phyloP scores from a whole-genome alignment of 2,329 filamentous ascomycete genomes.

The Stagonosporopsis tanaceti region DNA sequence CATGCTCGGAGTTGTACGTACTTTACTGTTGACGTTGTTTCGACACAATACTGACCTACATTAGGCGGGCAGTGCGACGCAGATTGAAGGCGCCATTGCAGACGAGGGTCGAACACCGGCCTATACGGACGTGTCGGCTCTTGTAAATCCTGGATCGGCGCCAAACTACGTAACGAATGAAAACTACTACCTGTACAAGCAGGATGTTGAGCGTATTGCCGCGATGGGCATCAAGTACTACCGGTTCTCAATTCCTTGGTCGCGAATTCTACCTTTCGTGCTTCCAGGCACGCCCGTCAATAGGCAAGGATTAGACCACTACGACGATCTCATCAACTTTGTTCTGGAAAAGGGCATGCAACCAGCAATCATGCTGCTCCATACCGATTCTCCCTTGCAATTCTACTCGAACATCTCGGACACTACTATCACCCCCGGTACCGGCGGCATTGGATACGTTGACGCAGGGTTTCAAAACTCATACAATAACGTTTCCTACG shows the following conservation, averaged over 20 bases:
- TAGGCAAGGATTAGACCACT: conserved; percentile 59
- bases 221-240: conserved; percentile 62
- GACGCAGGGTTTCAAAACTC: conserved; percentile 49
- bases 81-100: conserved; percentile 44
- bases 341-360: conserved; percentile 60
- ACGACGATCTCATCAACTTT: conserved; percentile 63
- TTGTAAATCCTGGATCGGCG: conserved; percentile 18
- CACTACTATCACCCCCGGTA: conserved; percentile 27
- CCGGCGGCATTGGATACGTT: conserved; percentile 36
- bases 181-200: conserved; percentile 65
- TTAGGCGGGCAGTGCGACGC: conserved; percentile 34
- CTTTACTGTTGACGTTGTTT: background rate
- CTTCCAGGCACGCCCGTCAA: conserved; percentile 61
- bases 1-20: conserved; percentile 37
- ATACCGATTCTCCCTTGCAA: conserved; percentile 59
- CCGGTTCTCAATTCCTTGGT: conserved; percentile 63
- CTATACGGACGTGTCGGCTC: conserved; percentile 27
- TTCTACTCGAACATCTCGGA: conserved; percentile 51
- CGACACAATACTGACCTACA: background rate
- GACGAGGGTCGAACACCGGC: conserved; percentile 39
- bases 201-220: conserved; percentile 63
- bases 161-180: conserved; percentile 53
- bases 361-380: conserved; percentile 59
- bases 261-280: conserved; percentile 62
- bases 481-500: conserved; percentile 56